phyloP scores from a whole-genome alignment of 345 rosid genomes.

The Eucalyptus paniculata region DNA sequence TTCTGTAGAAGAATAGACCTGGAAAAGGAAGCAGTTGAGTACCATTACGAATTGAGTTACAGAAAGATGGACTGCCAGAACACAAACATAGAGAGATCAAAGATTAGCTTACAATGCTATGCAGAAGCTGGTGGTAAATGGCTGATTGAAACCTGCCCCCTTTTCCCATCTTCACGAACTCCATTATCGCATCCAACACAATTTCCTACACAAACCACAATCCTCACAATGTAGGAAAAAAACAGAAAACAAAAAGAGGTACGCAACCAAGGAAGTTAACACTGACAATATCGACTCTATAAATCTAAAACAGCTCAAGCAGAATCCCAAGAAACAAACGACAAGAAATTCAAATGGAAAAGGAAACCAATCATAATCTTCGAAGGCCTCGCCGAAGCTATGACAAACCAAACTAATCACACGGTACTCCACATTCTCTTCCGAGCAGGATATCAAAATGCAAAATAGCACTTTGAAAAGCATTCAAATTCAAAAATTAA shows the following conservation, averaged over 20 bases:
- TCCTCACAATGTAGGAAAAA: background rate
- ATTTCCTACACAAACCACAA: conserved; percentile 39
- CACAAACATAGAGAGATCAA: background rate
- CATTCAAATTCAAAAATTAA: background rate
- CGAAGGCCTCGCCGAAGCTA: background rate
- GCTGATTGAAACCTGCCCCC: conserved; percentile 61
- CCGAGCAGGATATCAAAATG: background rate
- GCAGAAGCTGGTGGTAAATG: conserved; percentile 55
- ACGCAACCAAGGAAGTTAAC: background rate
- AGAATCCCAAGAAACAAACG: background rate
- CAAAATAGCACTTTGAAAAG: background rate
- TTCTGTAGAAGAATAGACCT: conserved; percentile 40
- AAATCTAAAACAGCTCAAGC: background rate
- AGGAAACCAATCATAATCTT: background rate
- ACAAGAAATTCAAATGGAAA: background rate
- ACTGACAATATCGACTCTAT: background rate
- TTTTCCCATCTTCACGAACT: conserved; percentile 60
- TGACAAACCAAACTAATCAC: background rate
- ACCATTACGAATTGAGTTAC: background rate
- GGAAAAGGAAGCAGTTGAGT: background rate
- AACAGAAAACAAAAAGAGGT: background rate
- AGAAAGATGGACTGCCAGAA: background rate
- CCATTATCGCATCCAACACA: conserved; percentile 73
- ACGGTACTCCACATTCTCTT: background rate
- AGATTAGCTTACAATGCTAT: conserved; percentile 39